A percentile compares a stretch with the other conserved stretches of the same genome.
Conservation (phyloP, 352 stramenopile species). For the Phytophthora ohioensis region DNA sequence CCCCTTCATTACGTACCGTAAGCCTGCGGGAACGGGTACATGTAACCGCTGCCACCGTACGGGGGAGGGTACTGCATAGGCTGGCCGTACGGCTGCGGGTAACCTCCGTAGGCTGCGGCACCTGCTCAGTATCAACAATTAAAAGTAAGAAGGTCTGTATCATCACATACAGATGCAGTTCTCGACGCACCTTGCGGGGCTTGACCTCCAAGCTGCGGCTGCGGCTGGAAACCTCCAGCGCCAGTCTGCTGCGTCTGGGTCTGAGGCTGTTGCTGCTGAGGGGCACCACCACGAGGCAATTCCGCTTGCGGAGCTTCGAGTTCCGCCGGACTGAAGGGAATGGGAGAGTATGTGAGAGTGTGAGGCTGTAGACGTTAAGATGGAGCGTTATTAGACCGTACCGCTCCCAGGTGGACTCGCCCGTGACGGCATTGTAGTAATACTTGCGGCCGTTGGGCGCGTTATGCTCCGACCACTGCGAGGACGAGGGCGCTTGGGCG, state of each 20-base stretch:
- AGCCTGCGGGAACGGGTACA: slow-evolving; percentile 87
- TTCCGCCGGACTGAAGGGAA: slow-evolving; percentile 58
- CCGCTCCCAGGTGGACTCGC: slow-evolving; percentile 91
- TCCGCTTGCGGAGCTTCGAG: slow-evolving; percentile 51
- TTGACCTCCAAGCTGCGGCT: slow-evolving; percentile 51
- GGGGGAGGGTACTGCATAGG: slow-evolving; percentile 80
- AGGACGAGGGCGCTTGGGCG: slow-evolving; percentile 42
- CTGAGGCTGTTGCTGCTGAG: slow-evolving; percentile 35
- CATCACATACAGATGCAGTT: neutral
- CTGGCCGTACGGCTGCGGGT: slow-evolving; percentile 81
- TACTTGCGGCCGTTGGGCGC: slow-evolving; percentile 92
- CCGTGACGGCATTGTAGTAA: slow-evolving; percentile 93
- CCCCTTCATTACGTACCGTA: slow-evolving; percentile 58
- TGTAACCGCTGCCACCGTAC: slow-evolving; percentile 80
- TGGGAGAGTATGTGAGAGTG: neutral
- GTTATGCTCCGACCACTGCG: slow-evolving; percentile 91
- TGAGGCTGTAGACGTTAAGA: too few relatives aligned
- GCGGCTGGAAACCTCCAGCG: slow-evolving; percentile 37
- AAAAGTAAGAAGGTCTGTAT: neutral
- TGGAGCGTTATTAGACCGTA: slow-evolving; percentile 36
- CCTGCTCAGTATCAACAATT: slow-evolving; percentile 15
- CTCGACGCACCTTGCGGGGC: slow-evolving; percentile 50
- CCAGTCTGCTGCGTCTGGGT: slow-evolving; percentile 30
- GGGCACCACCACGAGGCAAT: slow-evolving; percentile 39
- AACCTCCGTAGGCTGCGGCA: slow-evolving; percentile 67